Base-by-base conservation (phyloP, 2,329 filamentous ascomycete genomes). In the Neocucurbitaria cava region DNA sequence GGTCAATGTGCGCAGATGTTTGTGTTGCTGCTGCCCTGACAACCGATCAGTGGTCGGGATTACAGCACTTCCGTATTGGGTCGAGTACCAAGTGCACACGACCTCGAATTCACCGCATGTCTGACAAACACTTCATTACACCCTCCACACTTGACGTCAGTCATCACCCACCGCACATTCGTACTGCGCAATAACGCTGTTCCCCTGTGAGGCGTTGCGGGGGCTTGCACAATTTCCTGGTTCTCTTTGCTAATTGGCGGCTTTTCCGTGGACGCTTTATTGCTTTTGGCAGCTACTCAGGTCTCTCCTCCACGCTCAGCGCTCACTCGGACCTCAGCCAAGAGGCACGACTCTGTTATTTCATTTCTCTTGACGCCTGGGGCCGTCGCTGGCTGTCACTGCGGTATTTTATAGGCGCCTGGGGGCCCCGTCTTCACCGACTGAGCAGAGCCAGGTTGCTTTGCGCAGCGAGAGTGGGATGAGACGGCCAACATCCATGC, bases 251-350 rank as follows among this genome's bases (percentile, higher is more conserved):
- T 46, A 17, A 52, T 50, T 54, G 49, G 49, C 41, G 46, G 53
- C 33, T 46, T 36, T 55, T 41, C 39, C 30, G 46, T 46, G 46
- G 39, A 38, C 46, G 33, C 49, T 40, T 54, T 15, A 31, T 61
- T 65, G 54, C 52, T 62, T 64, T 55, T 52, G 61, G 59, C 54
- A 55, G 59, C 49, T 46, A 46, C 15, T 40, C 36, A 11, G 7
- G 15, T 7, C 4, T 23, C 38, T 24, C 36, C 36, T 39, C 38
- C 20, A 24, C 38, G 38, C 38, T 35, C 44, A 46, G 46, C 21
- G 38, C 33, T 46, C 18, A 41, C 40, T 33, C 45, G 45, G 47
- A 28, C 46, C 30, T 38, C 36, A 43, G 48, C 36, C 5, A 54
- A 33, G 40, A 47, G 47, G 51, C 41, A 58, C 54, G 42, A 49